Evolutionary conservation across 2,329 filamentous ascomycete genomes (phyloP), one percentile per base, ranked within the genome.

Genomic region (Ceratocystis harringtonii): DNA sequence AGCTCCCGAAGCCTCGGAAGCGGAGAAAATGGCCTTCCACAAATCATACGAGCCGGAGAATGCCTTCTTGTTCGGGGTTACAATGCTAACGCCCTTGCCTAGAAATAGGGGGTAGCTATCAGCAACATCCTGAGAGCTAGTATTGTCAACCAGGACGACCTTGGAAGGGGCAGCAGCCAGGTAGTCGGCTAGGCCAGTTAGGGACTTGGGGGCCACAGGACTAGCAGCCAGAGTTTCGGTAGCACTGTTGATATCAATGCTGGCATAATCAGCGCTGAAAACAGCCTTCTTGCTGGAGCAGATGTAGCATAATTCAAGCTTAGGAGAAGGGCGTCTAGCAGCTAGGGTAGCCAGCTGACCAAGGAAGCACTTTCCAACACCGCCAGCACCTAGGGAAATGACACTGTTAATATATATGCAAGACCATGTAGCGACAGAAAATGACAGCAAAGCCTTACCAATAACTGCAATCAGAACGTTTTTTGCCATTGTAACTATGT

Each of bases 21-120:
- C 82, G 2, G 79, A 77, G 75, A 95, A 95, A 73, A 99, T 96
- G 69, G 88, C 84, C 72, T 89, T 83, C 92, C 92, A 99, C 65
- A 96, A 79, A 70, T 84, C 80, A 71, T 89, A 85, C 58, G 84
- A 85, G 66, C 88, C 86, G 0, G 90, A 95, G 77, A 99, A 99
- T 15, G 89, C 92, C 78, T 99, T 99, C 80, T 99, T 99, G 81
- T 97, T 99, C 55, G 94, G 92, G 0, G 94, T 99, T 32, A 97
- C 90, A 71, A 99, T 85, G 75, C 85, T 92, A 75, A 99, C 86
- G 12, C 92, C 92, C 69, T 85, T 84, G 71, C 83, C 81, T 68
- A 99, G 79, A 75, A 95, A 89, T 60, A 82, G 75, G 0, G 94
- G 92, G 76, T 99, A 99, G 36, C 83, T 78, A 68, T 89, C 83